These are phyloP conservation scores for Jamesozyma rosinii DNA, from an alignment of 805 yeast species.

Conservation along the genomic window DNA sequence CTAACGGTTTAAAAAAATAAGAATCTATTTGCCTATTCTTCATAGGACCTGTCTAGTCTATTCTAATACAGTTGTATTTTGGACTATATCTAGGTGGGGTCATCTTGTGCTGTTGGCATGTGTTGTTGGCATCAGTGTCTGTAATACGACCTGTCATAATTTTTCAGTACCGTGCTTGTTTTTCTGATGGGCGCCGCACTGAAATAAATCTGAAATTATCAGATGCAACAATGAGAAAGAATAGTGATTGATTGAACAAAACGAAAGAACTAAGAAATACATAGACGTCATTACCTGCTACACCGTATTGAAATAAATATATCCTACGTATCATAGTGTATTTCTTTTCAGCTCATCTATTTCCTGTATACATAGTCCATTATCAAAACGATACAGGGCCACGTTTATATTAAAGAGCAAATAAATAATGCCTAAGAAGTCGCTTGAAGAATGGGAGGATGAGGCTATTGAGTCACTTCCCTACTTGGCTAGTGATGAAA, in stretches of 20 bases:
- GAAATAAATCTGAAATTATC: neutral
- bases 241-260: no score
- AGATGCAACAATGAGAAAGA: neutral
- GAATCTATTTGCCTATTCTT: neutral
- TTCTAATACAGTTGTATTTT: no score
- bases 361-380: neutral
- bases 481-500: slow-evolving; percentile 64
- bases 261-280: no score
- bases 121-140: no score
- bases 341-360: neutral
- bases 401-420: no score
- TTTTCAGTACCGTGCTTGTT: neutral
- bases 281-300: no score
- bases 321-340: neutral
- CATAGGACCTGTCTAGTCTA: neutral
- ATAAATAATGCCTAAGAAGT: slow-evolving; percentile 19
- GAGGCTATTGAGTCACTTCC: slow-evolving; percentile 55
- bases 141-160: neutral
- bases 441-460: slow-evolving; percentile 32
- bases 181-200: neutral
- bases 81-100: no score
- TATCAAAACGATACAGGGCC: neutral
- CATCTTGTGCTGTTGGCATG: no score
- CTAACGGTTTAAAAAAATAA: slow-evolving; percentile 1
- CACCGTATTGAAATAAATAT: no score